Percentiles rank a stretch among this genome's conserved stretches.
These are phyloP conservation scores for Usnea hakonensis DNA, from an alignment of 495 filamentous ascomycete genomes.

Conservation along the genomic window DNA sequence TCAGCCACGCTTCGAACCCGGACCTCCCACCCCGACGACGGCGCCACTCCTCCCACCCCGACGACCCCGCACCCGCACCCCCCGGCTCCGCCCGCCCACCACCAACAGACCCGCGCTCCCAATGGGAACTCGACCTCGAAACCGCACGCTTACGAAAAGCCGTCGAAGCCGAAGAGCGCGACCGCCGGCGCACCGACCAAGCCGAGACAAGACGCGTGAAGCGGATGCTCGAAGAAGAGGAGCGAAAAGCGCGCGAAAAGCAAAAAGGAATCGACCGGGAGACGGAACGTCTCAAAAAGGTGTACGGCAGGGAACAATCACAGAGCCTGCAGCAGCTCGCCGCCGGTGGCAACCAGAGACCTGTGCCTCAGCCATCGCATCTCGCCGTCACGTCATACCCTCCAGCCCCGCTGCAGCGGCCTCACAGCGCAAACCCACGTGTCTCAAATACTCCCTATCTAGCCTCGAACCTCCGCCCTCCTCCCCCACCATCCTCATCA, in stretches of 20 bases:
- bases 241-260: conserved; percentile 53
- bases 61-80: conserved; percentile 17
- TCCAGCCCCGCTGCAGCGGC: conserved; percentile 22
- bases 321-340: conserved; percentile 30
- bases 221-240: conserved; percentile 72
- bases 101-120: conserved; percentile 44
- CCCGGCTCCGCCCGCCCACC: conserved; percentile 25
- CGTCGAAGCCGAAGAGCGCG: conserved; percentile 46
- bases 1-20: conserved; percentile 16
- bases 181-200: conserved; percentile 45
- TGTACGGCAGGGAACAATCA: conserved; percentile 57
- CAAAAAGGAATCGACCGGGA: conserved; percentile 74
- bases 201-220: conserved; percentile 63
- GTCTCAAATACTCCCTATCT: conserved; percentile 13
- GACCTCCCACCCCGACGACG: conserved; percentile 16
- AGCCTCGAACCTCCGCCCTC: conserved; percentile 18
- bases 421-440: conserved; percentile 16
- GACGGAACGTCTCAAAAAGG: conserved; percentile 67
- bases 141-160: conserved; percentile 53
- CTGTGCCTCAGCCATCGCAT: conserved; percentile 25
- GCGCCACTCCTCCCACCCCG: conserved; percentile 24
- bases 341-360: no score
- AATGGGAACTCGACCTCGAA: conserved; percentile 56
- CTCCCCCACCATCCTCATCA: no score
- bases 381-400: conserved; percentile 13